phyloP scores from a whole-genome alignment of 371 early-diverging fungal genomes.

The Actinomucor elegans region DNA sequence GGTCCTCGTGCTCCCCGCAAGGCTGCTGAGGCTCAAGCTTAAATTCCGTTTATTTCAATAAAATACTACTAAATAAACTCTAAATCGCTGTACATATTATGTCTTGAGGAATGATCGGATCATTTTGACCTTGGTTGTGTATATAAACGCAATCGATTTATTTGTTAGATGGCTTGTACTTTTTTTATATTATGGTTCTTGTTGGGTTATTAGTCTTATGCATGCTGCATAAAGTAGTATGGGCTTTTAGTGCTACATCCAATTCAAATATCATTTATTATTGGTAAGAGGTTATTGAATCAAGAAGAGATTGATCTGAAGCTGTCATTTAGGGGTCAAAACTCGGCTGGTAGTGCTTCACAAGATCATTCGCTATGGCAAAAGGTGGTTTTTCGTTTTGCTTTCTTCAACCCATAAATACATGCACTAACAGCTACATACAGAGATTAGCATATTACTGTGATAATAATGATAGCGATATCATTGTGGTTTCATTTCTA shows the following conservation, averaged over 20 bases:
- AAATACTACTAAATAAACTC: neutral
- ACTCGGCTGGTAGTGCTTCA: constrained; percentile 18
- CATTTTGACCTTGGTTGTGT: neutral
- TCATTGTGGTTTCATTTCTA: constrained; percentile 66
- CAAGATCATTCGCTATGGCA: constrained; percentile 19
- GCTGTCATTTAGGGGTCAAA: constrained; percentile 19
- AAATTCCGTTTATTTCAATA: constrained; percentile 10
- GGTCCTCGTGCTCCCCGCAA: constrained; percentile 38
- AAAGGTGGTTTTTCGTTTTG: constrained; percentile 5
- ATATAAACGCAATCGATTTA: no score
- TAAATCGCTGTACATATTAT: constrained; percentile 2
- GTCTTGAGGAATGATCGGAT: constrained; percentile 4
- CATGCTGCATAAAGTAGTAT: neutral
- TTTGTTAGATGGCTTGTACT: no score
- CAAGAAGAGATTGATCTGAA: neutral
- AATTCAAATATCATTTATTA: constrained; percentile 23
- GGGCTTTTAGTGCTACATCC: constrained; percentile 16
- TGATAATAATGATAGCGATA: constrained; percentile 43
- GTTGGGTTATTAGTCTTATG: no score
- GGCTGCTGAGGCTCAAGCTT: constrained; percentile 20
- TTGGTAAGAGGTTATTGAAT: constrained; percentile 4
- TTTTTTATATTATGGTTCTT: no score
- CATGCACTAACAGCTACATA: neutral
- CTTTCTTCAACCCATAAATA: neutral
- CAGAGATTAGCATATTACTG: constrained; percentile 61